These are phyloP conservation scores for Larix kaempferi DNA, from an alignment of 75 land plant species.

Conservation along the genomic window DNA sequence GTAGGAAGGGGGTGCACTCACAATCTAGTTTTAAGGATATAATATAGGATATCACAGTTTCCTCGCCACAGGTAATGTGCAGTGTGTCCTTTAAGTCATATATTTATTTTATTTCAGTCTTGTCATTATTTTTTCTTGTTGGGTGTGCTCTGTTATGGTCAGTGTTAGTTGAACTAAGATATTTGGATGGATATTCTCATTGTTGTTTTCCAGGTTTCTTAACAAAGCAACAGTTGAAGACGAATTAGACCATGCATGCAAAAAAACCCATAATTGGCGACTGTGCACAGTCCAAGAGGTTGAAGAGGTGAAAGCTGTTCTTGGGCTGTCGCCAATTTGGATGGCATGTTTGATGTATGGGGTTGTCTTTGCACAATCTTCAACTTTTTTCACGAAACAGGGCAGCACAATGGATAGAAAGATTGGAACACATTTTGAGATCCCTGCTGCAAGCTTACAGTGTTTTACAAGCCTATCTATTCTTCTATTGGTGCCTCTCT, in stretches of 20 bases:
- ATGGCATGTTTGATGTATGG: constrained; percentile 65
- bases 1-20: too few relatives aligned
- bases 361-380: constrained; percentile 73
- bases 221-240: constrained; percentile 38
- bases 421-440: constrained; percentile 47
- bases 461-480: constrained; percentile 62
- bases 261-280: constrained; percentile 9
- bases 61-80: too few relatives aligned
- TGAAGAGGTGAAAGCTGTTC: constrained; percentile 41
- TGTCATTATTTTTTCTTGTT: neutral
- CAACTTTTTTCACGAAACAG: constrained; percentile 86
- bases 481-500: constrained; percentile 70
- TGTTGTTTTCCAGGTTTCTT: constrained; percentile 21
- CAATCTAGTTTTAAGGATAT: neutral
- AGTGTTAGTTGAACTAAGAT: neutral
- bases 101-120: neutral
- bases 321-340: constrained; percentile 78
- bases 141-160: neutral
- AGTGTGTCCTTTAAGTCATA: neutral
- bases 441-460: constrained; percentile 89
- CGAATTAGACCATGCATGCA: neutral
- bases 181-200: neutral
- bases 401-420: constrained; percentile 71
- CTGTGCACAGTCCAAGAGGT: constrained; percentile 22
- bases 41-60: neutral